Percentiles rank a stretch among this genome's conserved stretches.
phyloP scores from a whole-genome alignment of 805 yeast species.

The Wickerhamomyces canadensis region DNA sequence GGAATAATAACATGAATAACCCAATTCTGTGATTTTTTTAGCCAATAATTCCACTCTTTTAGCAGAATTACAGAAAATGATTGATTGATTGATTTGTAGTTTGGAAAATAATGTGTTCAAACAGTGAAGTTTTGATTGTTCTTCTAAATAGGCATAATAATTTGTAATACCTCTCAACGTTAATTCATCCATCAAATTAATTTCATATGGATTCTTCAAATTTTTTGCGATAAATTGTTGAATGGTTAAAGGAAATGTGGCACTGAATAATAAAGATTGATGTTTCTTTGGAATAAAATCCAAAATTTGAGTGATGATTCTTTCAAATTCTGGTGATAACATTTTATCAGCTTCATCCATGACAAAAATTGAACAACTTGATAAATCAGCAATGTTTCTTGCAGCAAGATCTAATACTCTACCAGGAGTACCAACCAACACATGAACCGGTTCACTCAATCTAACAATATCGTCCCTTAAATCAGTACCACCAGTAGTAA shows the following conservation, averaged over 20 bases:
- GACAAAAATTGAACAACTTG: slow-evolving; percentile 80
- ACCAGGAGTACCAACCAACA: slow-evolving; percentile 96
- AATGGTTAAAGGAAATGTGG: slow-evolving; percentile 94
- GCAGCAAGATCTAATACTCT: slow-evolving; percentile 92
- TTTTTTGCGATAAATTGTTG: slow-evolving; percentile 90
- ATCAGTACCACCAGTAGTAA: slow-evolving; percentile 96
- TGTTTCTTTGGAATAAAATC: slow-evolving; percentile 71
- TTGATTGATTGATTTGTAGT: slow-evolving; percentile 92
- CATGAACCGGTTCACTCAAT: slow-evolving; percentile 87
- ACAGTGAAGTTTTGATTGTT: slow-evolving; percentile 92
- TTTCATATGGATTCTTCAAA: slow-evolving; percentile 87
- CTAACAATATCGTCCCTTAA: slow-evolving; percentile 92
- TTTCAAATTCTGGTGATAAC: slow-evolving; percentile 84
- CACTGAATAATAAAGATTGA: slow-evolving; percentile 86
- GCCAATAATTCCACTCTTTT: slow-evolving; percentile 94
- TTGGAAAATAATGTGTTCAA: slow-evolving; percentile 91
- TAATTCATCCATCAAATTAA: slow-evolving; percentile 95
- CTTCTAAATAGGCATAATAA: slow-evolving; percentile 97
- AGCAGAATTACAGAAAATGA: slow-evolving; percentile 95
- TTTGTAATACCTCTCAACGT: slow-evolving; percentile 95
- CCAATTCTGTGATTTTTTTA: slow-evolving; percentile 91
- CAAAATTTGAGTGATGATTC: slow-evolving; percentile 81
- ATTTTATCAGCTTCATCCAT: slow-evolving; percentile 99
- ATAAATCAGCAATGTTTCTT: slow-evolving; percentile 79
- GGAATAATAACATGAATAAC: slow-evolving; percentile 93